Base-by-base conservation (phyloP, 306 rosid genomes). In the Vigna nakashimae region DNA sequence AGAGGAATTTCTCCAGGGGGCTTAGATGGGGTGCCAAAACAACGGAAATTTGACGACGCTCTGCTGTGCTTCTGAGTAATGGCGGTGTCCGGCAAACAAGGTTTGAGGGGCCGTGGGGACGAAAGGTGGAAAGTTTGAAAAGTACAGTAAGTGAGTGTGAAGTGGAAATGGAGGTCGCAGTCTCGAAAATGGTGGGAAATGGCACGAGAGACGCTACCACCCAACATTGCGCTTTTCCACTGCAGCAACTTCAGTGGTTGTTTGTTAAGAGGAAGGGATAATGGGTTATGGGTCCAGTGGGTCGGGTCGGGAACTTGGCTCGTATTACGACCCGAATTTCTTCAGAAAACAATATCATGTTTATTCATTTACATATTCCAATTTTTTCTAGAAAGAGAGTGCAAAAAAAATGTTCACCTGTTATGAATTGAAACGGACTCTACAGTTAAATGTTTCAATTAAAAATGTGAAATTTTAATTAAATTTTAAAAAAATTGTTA, bases 131-230 rank as follows among this genome's bases (percentile, higher is more conserved):
- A 42, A 53, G 69, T 38, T 51, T 85, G 79, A 45, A 83, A 49
- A 67, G 73, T 38, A 82, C 40, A 60, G 57, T 7, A 65, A 71
- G 28, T 17, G 34, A 81, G 70, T 68, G 86, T 88, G 53, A 77
- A 75, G 14, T 71, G 85, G 16, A 75, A 77, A 81, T 60, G 88
- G 73, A 40, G 45, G 79, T 90, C 82, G 66, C 86, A 88, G n/a
- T 84, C 89, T 59, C 90, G 85, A 12, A 90, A 86, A 73, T 84
- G 96, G 48, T 65, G 75, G 36, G 92, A 86, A 55, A 88, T 69
- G 3, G 16, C 15, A 57, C 89, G 96, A 83, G 52, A 79, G 17
- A 87, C 81, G 74, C 79, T 56, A 8, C 75, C 52, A 32, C 73
- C 63, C 38, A 84, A 59, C 87, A 84, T 80, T 59, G 82, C 85